Evolutionary conservation across 441 rosid species (phyloP).

Genomic region (Arabidopsis hybrid): DNA sequence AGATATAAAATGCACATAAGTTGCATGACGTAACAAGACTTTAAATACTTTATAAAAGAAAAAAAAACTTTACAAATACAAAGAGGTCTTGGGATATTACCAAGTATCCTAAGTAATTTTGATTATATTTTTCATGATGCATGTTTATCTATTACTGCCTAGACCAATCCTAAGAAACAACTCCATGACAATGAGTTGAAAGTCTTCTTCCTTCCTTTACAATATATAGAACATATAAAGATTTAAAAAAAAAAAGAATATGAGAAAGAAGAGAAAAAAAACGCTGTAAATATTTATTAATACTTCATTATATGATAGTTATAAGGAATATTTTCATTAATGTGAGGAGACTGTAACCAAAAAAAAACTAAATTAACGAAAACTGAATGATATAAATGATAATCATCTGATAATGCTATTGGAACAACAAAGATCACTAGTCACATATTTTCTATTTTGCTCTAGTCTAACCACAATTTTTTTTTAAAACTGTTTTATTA

Average conservation of each 20-base stretch:
- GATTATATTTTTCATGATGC: neutral
- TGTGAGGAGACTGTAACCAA: neutral
- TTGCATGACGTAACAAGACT: constrained; percentile 7
- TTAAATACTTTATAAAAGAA: neutral
- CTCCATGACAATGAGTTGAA: neutral
- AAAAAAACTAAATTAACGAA: neutral
- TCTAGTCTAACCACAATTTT: neutral
- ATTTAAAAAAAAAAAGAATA: neutral
- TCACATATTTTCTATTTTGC: neutral
- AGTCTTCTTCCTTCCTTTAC: neutral
- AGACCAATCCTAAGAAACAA: neutral
- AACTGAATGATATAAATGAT: too few relatives aligned
- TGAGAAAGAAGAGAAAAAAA: neutral
- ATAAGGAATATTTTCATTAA: neutral
- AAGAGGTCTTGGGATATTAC: too few relatives aligned
- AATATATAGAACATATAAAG: neutral
- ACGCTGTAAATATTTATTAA: neutral
- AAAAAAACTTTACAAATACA: neutral
- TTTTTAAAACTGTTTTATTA: neutral
- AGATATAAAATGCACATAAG: neutral
- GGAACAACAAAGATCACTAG: neutral
- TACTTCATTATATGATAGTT: neutral
- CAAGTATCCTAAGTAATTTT: neutral
- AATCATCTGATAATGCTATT: neutral
- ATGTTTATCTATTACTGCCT: neutral